phyloP scores from a whole-genome alignment of 495 filamentous ascomycete species.

The Jackrogersella minutella region DNA sequence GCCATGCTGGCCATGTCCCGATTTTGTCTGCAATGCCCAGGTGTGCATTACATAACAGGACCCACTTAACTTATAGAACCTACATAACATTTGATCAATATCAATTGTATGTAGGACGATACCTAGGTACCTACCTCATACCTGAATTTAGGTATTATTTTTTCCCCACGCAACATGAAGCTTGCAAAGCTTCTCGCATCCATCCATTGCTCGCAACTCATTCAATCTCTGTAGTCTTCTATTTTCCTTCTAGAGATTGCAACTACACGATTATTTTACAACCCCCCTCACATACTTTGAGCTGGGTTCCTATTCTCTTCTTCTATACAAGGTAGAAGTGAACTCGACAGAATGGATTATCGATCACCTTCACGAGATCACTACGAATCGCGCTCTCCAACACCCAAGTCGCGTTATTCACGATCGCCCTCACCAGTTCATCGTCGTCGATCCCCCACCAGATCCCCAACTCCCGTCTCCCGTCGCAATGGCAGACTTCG shows the following conservation, averaged over 20 bases:
- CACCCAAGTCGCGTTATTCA: slow-evolving; percentile 45
- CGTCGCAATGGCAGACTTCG: slow-evolving; percentile 46
- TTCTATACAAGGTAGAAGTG: background rate
- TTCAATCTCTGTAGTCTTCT: too few relatives aligned
- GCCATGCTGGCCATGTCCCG: too few relatives aligned
- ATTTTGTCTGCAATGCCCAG: too few relatives aligned
- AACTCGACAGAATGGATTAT: slow-evolving; percentile 40
- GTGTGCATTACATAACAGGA: too few relatives aligned
- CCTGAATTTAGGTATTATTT: too few relatives aligned
- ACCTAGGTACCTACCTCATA: slow-evolving; percentile 7
- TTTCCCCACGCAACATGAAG: background rate
- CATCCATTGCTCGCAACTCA: too few relatives aligned
- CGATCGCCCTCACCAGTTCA: slow-evolving; percentile 44
- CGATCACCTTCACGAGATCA: slow-evolving; percentile 43
- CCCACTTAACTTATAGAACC: too few relatives aligned
- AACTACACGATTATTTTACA: background rate
- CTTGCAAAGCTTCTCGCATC: too few relatives aligned
- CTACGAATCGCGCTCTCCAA: slow-evolving; percentile 42
- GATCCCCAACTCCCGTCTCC: slow-evolving; percentile 32
- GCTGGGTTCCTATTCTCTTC: background rate
- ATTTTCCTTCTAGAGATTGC: background rate
- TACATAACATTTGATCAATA: too few relatives aligned
- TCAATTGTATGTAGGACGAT: background rate
- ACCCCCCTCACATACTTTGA: background rate
- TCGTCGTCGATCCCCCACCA: slow-evolving; percentile 43